Evolutionary conservation across 1,284 basidiomycete species (phyloP), one percentile per base, ranked within the genome.

Genomic region (Omphalotus olearius): DNA sequence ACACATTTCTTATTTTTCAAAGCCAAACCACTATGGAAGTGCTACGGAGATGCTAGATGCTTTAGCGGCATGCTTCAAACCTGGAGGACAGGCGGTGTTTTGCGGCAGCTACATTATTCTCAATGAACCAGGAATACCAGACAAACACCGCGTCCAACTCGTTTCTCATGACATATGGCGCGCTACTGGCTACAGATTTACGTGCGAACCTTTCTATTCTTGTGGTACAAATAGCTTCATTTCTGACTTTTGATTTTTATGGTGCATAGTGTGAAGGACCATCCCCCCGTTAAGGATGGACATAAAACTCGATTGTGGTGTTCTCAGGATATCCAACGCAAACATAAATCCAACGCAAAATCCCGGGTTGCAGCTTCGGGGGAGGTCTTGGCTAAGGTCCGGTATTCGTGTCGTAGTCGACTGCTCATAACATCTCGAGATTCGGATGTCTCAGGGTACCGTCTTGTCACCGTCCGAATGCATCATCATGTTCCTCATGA

Each of bases 251-350:
- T 9, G 10, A 10, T 10, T 33, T 33, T 13, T 33, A 33, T 33
- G 10, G 52, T 4, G 14, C 41, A 33, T 57, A 76, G 73, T 11
- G 68, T 75, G 13, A 75, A 75, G 56, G 74, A 76, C 57, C 73
- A 76, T 51, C 74, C 72, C 13, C 69, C 64, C 11, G 65, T 69
- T 33, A 72, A 69, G 42, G 66, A 67, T 50, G 73, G 73, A 4
- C 70, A 74, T 57, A 76, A 74, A 56, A 76, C 72, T 20, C 67
- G 74, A 38, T 64, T 74, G 11, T 74, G 72, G 72, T 76, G 73
- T 58, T 74, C 73, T 5, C 74, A 74, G 56, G 74, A 76, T 54
- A 67, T 69, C 47, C 68, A 69, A 16, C 69, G 73, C 51, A 66
- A 66, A 47, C 68, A 66, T 13, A 73, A 72, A 58, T 62, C 64